Evolutionary conservation across 2,329 filamentous ascomycete genomes (phyloP), one percentile per base, ranked within the genome.

Genomic region (Beauveria asiatica): DNA sequence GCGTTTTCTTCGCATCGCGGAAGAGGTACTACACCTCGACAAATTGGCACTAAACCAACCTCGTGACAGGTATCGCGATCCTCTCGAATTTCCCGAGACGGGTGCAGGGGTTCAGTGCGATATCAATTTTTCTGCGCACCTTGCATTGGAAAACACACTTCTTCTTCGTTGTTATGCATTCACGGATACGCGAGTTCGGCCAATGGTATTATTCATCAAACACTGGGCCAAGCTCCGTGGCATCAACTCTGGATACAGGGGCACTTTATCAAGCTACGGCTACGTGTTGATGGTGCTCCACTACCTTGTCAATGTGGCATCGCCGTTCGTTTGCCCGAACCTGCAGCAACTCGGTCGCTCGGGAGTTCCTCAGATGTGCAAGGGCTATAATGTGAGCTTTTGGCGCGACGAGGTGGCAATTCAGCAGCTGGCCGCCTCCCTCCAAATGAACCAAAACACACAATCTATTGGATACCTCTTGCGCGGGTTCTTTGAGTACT

Each of bases 211-310:
- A 9, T 96, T 96, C 69, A 79, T 97, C 69, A 97, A 97, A 73
- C 83, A 90, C 64, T 97, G 92, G 92, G 90, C 91, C 27, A 95
- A 94, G 72, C 80, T 81, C 30, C 85, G 92, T 51, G 88, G 86
- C 64, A 92, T 96, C 74, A 96, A 96, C 73, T 90, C 87, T 46
- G 86, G 90, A 2, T 95, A 95, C 69, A 86, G 87, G 42, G 92
- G 92, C 46, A 95, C 91, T 0, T 77, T 97, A 19, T 92, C 89
- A 57, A 93, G 89, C 65, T 96, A 96, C 68, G 92, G 92, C 54
- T 97, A 93, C 72, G 90, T 94, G 5, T 76, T 96, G 44, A 96
- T 97, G 92, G 86, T 95, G 5, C 77, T 96, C 17, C 92, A 97
- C 73, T 96, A 93, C 69, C 82, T 96, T 30, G 85, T 94, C 68